Base-by-base conservation (phyloP, 805 yeast species). In the Nakazawaea pomicola region DNA sequence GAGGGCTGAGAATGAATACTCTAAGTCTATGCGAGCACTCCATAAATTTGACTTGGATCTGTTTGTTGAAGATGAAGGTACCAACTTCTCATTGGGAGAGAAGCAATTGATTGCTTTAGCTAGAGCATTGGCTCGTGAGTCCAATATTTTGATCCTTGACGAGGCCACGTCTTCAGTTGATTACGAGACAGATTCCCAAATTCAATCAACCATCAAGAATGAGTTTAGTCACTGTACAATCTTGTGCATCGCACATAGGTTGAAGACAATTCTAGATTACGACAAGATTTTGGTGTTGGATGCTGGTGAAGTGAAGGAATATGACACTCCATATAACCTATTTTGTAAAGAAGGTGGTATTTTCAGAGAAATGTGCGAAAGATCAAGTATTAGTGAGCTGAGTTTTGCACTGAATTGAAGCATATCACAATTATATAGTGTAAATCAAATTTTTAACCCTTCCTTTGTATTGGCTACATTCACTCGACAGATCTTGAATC, bases 111-210 rank as follows among this genome's bases (percentile, higher is more conserved):
- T 88, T 56, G 86, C 95, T 10, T 71, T 87, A 47, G 90, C 95
- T 3, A 72, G 96, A 50, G 93, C 95, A 0, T 65, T 88, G 54
- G 80, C 87, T 39, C 72, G 88, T 32, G 74, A 81, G 20, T 74
- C 93, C 3, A 80, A 77, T 54, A 79, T 87, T 43, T 66, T 87
- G 43, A 86, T 88, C 44, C 62, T 87, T 41, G 96, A 88, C 58
- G 96, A 88, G 62, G 96, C 86, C 19, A 80, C 87, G 1, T 75
- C 83, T 1, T 73, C 80, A 37, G 86, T 88, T 47, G 96, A 87
- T 62, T 87, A 84, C 54, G 88, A 83, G 54, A 87, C 95, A 0
- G 96, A 87, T 59, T 70, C 82, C 3, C 74, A 74, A 55, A 83
- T 88, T 49, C 95, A 87, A 57, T 49, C 65, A 11, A 83, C 95